Evolutionary conservation across 495 filamentous ascomycete genomes (phyloP).

Genomic region (Neurospora sp.): DNA sequence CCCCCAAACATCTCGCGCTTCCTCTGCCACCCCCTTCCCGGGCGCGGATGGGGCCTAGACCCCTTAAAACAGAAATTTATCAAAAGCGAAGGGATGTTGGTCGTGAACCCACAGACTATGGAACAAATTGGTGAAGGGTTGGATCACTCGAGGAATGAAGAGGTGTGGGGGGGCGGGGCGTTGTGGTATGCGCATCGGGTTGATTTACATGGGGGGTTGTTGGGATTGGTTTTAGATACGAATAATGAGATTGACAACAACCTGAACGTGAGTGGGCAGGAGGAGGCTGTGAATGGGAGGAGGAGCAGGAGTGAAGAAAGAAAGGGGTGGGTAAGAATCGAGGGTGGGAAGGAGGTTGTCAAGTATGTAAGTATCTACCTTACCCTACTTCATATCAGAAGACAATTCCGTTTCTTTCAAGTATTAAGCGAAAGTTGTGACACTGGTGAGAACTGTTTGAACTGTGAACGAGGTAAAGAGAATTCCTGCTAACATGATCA

Average conservation of each 20-base stretch:
- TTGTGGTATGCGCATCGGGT: constrained; percentile 11
- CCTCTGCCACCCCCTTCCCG: constrained; percentile 11
- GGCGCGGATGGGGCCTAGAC: constrained; percentile 24
- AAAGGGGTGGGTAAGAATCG: constrained; percentile 20
- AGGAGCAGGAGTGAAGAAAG: background rate
- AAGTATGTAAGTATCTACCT: constrained; percentile 19
- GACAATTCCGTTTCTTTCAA: too few relatives aligned
- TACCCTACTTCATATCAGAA: too few relatives aligned
- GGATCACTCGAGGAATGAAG: constrained; percentile 3
- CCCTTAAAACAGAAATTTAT: constrained; percentile 6
- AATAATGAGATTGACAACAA: background rate
- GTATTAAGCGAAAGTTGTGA: too few relatives aligned
- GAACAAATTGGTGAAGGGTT: constrained; percentile 3
- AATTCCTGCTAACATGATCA: background rate
- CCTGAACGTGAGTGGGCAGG: background rate
- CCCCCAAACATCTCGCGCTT: constrained; percentile 44
- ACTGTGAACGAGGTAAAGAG: too few relatives aligned
- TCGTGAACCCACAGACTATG: constrained; percentile 1
- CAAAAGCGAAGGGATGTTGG: constrained; percentile 4
- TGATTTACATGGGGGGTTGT: constrained; percentile 32
- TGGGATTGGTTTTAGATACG: constrained; percentile 22
- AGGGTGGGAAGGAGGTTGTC: constrained; percentile 9
- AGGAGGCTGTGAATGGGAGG: background rate
- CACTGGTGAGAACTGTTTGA: too few relatives aligned
- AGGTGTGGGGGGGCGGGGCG: constrained; percentile 1